Conservation (phyloP, 2,329 filamentous ascomycete species). For the Scedosporium dehoogii region DNA sequence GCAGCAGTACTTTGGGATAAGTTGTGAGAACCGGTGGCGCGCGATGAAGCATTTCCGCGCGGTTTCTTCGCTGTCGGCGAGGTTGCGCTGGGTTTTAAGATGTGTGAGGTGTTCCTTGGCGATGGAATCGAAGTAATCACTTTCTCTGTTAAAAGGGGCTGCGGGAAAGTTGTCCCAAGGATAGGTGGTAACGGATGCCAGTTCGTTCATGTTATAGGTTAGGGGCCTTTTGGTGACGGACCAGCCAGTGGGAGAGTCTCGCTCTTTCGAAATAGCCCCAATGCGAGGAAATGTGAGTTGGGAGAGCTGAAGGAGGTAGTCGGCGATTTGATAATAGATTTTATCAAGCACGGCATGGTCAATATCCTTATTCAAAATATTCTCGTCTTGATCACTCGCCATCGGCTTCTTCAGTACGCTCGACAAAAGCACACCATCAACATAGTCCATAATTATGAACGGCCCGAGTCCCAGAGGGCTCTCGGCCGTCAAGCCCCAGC, state of each 20-base stretch:
- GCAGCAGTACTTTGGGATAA: slow-evolving; percentile 19
- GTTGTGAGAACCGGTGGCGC: slow-evolving; percentile 20
- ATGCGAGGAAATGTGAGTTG: slow-evolving; percentile 19
- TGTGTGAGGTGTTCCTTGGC: slow-evolving; percentile 17
- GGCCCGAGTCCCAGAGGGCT: slow-evolving; percentile 21
- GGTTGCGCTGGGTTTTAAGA: slow-evolving; percentile 21
- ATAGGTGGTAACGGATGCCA: slow-evolving; percentile 21
- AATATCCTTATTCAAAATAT: slow-evolving; percentile 13
- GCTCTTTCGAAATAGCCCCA: slow-evolving; percentile 22
- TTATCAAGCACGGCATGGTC: slow-evolving; percentile 13
- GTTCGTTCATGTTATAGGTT: slow-evolving; percentile 31
- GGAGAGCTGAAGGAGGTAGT: slow-evolving; percentile 20
- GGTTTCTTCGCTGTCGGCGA: slow-evolving; percentile 17
- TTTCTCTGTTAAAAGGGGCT: slow-evolving; percentile 18
- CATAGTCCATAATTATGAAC: slow-evolving; percentile 22
- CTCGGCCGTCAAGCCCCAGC: slow-evolving; percentile 18
- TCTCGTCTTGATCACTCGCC: slow-evolving; percentile 14
- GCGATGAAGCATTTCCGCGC: slow-evolving; percentile 21
- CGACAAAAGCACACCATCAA: slow-evolving; percentile 16
- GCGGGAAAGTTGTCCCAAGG: slow-evolving; percentile 18
- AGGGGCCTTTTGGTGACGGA: slow-evolving; percentile 21
- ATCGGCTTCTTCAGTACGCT: slow-evolving; percentile 17
- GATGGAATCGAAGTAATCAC: slow-evolving; percentile 20
- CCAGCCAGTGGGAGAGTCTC: slow-evolving; percentile 16
- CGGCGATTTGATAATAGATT: slow-evolving; percentile 16